These are phyloP conservation scores for Fusarium drepaniforme DNA, from an alignment of 2,329 filamentous ascomycete species.

Conservation along the genomic window DNA sequence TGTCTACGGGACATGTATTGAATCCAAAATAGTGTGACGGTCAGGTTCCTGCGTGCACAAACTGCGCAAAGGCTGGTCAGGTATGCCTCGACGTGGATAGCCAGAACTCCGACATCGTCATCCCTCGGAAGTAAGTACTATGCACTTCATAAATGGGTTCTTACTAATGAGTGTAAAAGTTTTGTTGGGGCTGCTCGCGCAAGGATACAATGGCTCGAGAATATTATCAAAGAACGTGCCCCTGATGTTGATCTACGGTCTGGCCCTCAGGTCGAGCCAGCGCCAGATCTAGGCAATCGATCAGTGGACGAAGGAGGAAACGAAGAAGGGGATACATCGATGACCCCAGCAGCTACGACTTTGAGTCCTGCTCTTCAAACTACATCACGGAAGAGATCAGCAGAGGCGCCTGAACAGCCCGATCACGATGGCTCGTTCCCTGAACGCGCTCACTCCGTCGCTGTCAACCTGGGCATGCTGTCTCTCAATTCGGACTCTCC, in stretches of 20 bases:
- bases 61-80: slow-evolving; percentile 51
- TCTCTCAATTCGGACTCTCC: slow-evolving; percentile 52
- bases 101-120: slow-evolving; percentile 48
- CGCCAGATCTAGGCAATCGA: not conserved
- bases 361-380: slow-evolving; percentile 28
- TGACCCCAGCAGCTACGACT: not conserved
- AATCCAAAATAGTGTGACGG: slow-evolving; percentile 50
- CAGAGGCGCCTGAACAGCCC: slow-evolving; percentile 20
- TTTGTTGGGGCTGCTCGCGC: slow-evolving; percentile 18
- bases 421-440: slow-evolving; percentile 28
- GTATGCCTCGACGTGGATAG: slow-evolving; percentile 53
- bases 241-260: slow-evolving; percentile 19
- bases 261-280: slow-evolving; percentile 12
- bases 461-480: slow-evolving; percentile 51
- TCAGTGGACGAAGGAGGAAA: slow-evolving; percentile 20
- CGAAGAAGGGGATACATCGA: not conserved
- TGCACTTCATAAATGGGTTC: not conserved
- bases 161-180: not conserved
- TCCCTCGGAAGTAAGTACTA: slow-evolving; percentile 48
- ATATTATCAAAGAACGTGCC: slow-evolving; percentile 16
- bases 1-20: not conserved
- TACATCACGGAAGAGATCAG: slow-evolving; percentile 30
- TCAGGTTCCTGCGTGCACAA: slow-evolving; percentile 51
- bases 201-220: slow-evolving; percentile 30
- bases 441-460: slow-evolving; percentile 43